Base-by-base conservation (phyloP, 768 basidiomycete genomes). In the Russula foetens region DNA sequence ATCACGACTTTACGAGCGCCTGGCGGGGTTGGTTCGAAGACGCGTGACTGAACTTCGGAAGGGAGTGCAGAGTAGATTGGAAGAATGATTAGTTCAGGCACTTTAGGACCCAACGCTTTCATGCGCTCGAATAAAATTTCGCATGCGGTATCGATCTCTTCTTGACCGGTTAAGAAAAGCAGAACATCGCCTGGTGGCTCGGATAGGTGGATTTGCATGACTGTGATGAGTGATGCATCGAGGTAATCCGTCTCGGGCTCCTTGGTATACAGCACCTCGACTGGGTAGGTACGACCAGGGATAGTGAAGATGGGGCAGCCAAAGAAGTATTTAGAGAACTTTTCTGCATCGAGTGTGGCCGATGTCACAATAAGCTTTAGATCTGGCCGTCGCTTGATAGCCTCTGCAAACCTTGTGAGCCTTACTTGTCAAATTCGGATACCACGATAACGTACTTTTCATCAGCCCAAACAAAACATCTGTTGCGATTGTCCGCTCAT, bases 241-340 rank as follows among this genome's bases (percentile, higher is more conserved):
- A 99, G 84, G 73, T 99, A 99, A 73, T 99, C 97, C 23, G 83
- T 81, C 73, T 98, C 97, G 0, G 97, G 97, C 69, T 99, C 97
- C 72, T 98, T 98, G 67, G 96, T 98, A 75, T 98, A 99, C n/a
- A 98, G 77, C 31, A 90, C 82, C 73, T 99, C 97, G 63, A 98
- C 97, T 7, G 97, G 97, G 75, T 92, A 98, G n/a, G 94, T 94
- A 69, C 95, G 87, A 67, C 97, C 97, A n/a, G 97, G 97, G 65
- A 99, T 98, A 39, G 96, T 97, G 80, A 98, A 98, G 73, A 99
- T 98, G 29, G 97, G 96, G 73, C 95, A 98, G 7, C 90, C 92
- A 72, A 88, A 97, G 79, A 99, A 99, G 79, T 99, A 99, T 69
- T 94, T 94, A 24, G 96, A 95, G 74, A 99, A 99, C 77, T 98